Base-by-base conservation (phyloP, 2,329 filamentous ascomycete species). In the Monilinia vaccinii-corymbosi region DNA sequence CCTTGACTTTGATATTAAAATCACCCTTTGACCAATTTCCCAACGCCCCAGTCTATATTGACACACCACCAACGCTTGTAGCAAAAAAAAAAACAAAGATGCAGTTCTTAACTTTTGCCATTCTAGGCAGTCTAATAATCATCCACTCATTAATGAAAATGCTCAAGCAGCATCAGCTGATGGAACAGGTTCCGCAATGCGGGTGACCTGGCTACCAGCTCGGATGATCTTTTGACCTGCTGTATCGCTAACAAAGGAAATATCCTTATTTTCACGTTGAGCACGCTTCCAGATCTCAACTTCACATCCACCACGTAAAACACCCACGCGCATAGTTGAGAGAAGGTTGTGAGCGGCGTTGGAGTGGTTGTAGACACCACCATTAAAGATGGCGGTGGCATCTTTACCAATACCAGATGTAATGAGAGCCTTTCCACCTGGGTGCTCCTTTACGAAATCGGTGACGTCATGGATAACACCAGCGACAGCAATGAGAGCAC, bases 201-300 rank as follows among this genome's bases (percentile, higher is more conserved):
- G 91, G 67, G 92, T 97, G 62, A 89, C 83, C 77, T 97, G 92
- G 69, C 84, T 80, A 58, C 91, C 91, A 66, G 92, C 91, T 65
- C 92, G 87, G 70, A 95, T 83, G 68, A 97, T 91, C 65, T 88
- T 86, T 74, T 90, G 82, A 55, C 91, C 92, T 58, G 84, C 79
- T 18, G 85, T 88, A 72, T 96, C 92, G 73, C 89, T 91, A 73
- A 90, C 83, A 66, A 88, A 86, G 61, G 86, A 84, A 61, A 89
- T 81, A 68, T 92, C 89, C 79, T 93, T 92, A 79, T 88, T 90
- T 76, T 92, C 88, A 69, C 85, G 83, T 74, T 92, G 87, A 60
- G 88, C 84, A 46, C 89, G 86, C 83, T 94, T 94, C 90, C 90
- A 95, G 75, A 94, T 91, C 80, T 95, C 90, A 32, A 95, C 90